Percentiles rank a stretch among this genome's conserved stretches.
These are phyloP conservation scores for Arthrobotrys musiformis DNA, from an alignment of 2,329 filamentous ascomycete species.

Conservation along the genomic window DNA sequence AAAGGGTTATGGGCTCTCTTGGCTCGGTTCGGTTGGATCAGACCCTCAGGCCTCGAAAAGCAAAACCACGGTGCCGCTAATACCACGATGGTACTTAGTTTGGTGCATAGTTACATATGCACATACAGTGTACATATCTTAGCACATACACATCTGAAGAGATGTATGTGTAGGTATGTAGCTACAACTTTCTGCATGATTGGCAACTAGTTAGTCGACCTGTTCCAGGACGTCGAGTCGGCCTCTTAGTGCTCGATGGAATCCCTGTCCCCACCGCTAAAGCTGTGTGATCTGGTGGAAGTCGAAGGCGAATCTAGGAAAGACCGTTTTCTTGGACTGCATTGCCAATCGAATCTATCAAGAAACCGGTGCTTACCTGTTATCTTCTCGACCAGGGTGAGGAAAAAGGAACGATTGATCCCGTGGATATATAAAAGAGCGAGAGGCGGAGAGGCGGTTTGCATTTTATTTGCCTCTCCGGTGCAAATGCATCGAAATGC, in stretches of 20 bases:
- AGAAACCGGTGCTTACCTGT: constrained; percentile 5
- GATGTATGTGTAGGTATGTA: background rate
- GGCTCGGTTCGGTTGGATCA: constrained; percentile 32
- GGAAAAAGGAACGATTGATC: background rate
- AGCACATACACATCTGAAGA: background rate
- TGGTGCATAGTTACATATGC: background rate
- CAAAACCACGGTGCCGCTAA: too few relatives aligned
- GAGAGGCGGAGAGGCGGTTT: background rate
- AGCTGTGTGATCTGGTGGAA: background rate
- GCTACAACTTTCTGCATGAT: constrained; percentile 16
- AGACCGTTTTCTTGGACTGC: background rate
- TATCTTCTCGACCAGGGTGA: background rate
- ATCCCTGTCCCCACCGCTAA: constrained; percentile 3
- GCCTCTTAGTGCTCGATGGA: background rate
- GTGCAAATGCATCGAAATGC: background rate
- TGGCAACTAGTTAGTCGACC: constrained; percentile 27
- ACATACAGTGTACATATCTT: background rate
- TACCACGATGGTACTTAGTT: constrained; percentile 4
- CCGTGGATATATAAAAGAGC: background rate
- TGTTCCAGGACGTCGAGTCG: constrained; percentile 28
- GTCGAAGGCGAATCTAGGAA: constrained; percentile 1
- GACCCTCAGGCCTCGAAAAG: constrained; percentile 3
- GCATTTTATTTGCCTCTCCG: background rate
- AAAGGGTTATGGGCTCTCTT: constrained; percentile 17
- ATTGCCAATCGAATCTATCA: background rate